Evolutionary conservation across 1,284 basidiomycete species (phyloP).

Genomic region (Leccinum ambiguum): DNA sequence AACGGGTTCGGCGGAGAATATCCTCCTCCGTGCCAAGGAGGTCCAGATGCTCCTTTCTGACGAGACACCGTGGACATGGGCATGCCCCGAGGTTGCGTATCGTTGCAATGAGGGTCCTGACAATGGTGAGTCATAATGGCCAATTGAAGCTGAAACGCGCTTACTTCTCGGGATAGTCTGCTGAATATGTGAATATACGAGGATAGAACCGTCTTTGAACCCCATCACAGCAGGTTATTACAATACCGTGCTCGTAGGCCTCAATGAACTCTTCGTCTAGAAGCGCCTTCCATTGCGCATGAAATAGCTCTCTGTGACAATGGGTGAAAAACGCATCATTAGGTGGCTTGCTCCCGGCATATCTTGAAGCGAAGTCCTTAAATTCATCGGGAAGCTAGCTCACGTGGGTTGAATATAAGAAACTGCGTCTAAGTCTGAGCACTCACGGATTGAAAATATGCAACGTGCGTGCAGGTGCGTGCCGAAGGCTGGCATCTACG

Average conservation of each 20-base stretch:
- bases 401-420: not conserved
- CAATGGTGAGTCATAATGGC: not conserved
- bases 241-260: not conserved
- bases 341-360: not conserved
- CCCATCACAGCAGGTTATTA: not conserved
- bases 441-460: conserved; percentile 1
- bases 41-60: not conserved
- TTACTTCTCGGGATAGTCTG: conserved; percentile 1
- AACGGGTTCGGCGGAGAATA: not conserved
- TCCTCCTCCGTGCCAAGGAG: not conserved
- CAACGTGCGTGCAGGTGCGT: not conserved
- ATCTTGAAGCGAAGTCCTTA: not conserved
- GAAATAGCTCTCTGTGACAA: not conserved
- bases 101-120: not conserved
- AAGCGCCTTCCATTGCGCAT: not conserved
- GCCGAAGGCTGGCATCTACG: not conserved
- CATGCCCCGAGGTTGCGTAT: not conserved
- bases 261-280: not conserved
- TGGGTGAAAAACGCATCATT: not conserved
- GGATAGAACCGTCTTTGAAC: not conserved
- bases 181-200: not conserved
- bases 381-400: not conserved
- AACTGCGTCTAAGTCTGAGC: not conserved
- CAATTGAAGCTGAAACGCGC: not conserved
- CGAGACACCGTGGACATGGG: not conserved